These are phyloP conservation scores for Epichloe festucae DNA, from an alignment of 2,329 filamentous ascomycete species.

Conservation along the genomic window DNA sequence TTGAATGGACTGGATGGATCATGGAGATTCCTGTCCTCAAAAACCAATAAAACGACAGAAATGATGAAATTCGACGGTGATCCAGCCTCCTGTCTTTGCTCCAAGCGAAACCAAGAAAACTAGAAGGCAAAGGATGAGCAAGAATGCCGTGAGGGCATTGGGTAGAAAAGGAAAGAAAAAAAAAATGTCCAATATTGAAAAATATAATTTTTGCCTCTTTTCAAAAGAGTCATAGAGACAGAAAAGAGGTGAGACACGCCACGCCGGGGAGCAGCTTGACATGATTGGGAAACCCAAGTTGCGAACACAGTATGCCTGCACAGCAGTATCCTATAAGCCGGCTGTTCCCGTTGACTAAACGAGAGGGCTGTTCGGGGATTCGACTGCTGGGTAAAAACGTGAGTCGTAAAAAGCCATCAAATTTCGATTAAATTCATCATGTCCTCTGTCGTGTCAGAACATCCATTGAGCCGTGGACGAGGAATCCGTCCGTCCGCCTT, in stretches of 20 bases:
- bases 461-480: not conserved
- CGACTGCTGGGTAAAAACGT: not conserved
- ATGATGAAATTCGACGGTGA: not conserved
- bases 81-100: slow-evolving; percentile 1
- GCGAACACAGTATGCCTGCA: no score
- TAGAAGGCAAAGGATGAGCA: not conserved
- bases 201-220: not conserved
- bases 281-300: no score
- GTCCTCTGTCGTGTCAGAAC: not conserved
- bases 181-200: not conserved
- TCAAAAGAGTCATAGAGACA: not conserved
- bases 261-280: no score
- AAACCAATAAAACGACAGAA: not conserved
- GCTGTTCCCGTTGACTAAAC: no score
- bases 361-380: no score
- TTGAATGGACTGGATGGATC: not conserved
- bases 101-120: not conserved
- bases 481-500: not conserved
- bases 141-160: not conserved
- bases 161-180: not conserved
- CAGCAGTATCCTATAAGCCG: no score
- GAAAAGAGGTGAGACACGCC: no score
- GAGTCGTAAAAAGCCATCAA: not conserved
- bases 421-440: not conserved
- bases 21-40: not conserved